Evolutionary conservation across 148 eudicot genomes (phyloP), one percentile per base, ranked within the genome.

Genomic region (Simmondsia chinensis): DNA sequence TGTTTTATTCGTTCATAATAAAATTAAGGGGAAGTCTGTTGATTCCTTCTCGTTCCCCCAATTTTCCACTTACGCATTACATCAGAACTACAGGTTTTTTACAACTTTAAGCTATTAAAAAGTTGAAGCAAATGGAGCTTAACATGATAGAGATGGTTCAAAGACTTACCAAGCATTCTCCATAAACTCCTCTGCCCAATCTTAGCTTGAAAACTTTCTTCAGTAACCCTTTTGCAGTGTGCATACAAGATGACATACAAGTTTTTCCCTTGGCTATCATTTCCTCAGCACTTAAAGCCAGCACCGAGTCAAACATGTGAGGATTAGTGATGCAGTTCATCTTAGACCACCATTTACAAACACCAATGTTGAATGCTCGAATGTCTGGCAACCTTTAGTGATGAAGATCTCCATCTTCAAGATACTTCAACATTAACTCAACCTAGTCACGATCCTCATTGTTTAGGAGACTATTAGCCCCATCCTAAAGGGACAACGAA

Each of bases 381-480:
- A 64, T 67, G 58, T 78, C 74, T 43, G 82, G 81, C 60, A 84
- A 51, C 24, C 57, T 81, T 79, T 75, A 81, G 22, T 27, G 55
- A 20, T 77, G 74, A 58, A 89, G 75, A 68, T 84, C 91, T 55
- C 54, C 66, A 59, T 84, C 97, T 72, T 81, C 91, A 48, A 83
- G 60, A 46, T 70, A 80, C 47, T 71, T 71, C 41, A 88, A 70
- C 45, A 88, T 34, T 47, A 18, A 49, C 54, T 84, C 87, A 31
- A 89, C 56, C 13, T 68, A 71, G 32, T 54, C 73, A 45, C 46
- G 70, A 32, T 69, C 73, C 57, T 78, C 33, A 25, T 44, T 41
- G 48, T 63, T 50, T 42, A 80, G 49, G 23, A 89, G 66, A 56
- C 57, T 48, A 14, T 31, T 60, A 39, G 37, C 50, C 33, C 59